A percentile compares a stretch with the other conserved stretches of the same genome.
Evolutionary conservation across 1,139 yeast genomes (phyloP).

Genomic region (Candida sp.): DNA sequence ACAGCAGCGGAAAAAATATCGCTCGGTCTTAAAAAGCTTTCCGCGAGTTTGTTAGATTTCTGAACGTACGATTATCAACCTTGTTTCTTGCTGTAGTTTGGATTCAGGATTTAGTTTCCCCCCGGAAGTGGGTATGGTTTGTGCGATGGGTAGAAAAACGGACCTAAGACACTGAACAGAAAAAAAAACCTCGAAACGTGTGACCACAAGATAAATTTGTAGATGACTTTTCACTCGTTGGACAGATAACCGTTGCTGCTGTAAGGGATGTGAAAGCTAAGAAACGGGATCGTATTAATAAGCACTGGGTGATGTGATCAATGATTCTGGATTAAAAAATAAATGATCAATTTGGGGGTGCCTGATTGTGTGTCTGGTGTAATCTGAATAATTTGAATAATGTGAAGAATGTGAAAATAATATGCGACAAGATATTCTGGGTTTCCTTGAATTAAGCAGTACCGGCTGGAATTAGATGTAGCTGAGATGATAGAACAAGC

Average conservation of each 20-base stretch:
- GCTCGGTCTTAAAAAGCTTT: background rate
- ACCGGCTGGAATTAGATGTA: background rate
- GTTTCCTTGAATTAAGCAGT: background rate
- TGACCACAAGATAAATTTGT: background rate
- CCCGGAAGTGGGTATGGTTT: background rate
- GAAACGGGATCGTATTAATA: background rate
- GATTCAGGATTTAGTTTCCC: background rate
- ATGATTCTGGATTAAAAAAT: too few relatives aligned
- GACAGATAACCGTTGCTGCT: background rate
- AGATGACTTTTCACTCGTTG: background rate
- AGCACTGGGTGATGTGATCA: background rate
- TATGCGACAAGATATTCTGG: background rate
- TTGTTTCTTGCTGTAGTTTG: too few relatives aligned
- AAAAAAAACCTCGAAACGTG: background rate
- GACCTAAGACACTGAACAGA: background rate
- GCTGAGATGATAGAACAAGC: background rate
- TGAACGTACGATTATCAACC: too few relatives aligned
- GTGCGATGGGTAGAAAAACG: background rate
- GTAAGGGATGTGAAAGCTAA: background rate
- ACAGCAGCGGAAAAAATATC: background rate
- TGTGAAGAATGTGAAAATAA: background rate
- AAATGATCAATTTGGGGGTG: background rate
- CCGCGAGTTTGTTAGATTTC: too few relatives aligned
- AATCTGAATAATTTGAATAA: background rate
- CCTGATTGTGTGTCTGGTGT: too few relatives aligned